Conservation (phyloP, 2,329 filamentous ascomycete genomes). For the Claviceps sp. region DNA sequence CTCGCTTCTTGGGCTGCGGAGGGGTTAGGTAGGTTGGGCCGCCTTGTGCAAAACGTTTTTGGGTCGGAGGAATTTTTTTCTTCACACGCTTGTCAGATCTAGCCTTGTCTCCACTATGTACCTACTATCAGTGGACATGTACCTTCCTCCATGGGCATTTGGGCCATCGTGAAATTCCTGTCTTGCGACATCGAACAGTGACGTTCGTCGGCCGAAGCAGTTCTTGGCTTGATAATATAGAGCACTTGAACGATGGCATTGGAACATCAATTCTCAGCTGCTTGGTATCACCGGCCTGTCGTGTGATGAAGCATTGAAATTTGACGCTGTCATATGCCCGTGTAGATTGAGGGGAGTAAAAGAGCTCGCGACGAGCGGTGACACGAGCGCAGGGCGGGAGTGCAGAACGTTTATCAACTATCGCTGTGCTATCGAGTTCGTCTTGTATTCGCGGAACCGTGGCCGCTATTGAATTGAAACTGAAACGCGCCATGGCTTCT, state of each 20-base stretch:
- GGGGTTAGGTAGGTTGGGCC: slow-evolving; percentile 14
- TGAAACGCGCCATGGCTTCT: neutral
- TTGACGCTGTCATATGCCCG: neutral
- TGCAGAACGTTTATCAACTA: neutral
- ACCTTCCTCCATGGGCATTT: slow-evolving; percentile 5
- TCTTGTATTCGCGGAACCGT: no score
- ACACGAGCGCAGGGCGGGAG: neutral
- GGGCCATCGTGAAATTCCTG: neutral
- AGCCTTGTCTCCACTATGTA: slow-evolving; percentile 8
- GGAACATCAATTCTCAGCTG: no score
- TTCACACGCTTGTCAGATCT: neutral
- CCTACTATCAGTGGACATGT: slow-evolving; percentile 17
- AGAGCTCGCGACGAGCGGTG: neutral
- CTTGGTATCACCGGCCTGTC: no score
- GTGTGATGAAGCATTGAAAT: no score
- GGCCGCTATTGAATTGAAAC: no score
- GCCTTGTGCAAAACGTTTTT: slow-evolving; percentile 3
- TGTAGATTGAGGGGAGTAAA: neutral
- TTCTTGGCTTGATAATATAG: neutral
- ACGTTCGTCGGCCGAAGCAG: neutral
- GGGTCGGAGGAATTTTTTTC: slow-evolving; percentile 14
- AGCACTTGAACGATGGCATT: no score
- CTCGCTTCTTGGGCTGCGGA: slow-evolving; percentile 12
- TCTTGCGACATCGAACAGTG: neutral
- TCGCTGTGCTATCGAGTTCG: neutral